Base-by-base conservation (phyloP, 768 basidiomycete species). In the Psilocybe cubensis region DNA sequence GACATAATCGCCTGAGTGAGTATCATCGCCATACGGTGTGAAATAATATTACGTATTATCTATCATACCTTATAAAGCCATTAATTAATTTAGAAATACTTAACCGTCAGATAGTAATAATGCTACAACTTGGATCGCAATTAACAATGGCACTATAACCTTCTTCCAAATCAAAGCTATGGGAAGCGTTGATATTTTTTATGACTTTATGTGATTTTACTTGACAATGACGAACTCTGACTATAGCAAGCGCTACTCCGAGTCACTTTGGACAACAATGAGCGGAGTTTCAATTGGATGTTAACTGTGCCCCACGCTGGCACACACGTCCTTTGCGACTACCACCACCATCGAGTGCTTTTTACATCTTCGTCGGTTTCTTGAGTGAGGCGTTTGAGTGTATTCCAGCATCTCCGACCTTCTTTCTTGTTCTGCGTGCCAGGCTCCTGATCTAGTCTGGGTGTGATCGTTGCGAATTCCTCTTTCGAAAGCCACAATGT, bases 361-460 rank as follows among this genome's bases (percentile, higher is more conserved):
- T 60, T 44, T 72, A 66, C 67, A 69, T 69, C 73, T 52, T 71
- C 71, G 65, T 70, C 72, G 64, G 68, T 70, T 67, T 70, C 66
- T 76, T 79, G 78, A 79, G 81, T 82, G 78, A 76, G 74, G 75
- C 75, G 59, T 64, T 72, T 77, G 74, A 74, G 76, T 79, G 76
- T 74, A 68, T 71, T 62, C 64, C 68, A 65, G 63, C 64, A 66
- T 63, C 67, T 54, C 65, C 57, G 54, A 63, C 56, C 59, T 58
- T 52, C 61, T 59, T 57, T 51, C 48, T 56, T 67, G 66, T 67
- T 51, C 40, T 63, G n/a, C 62, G 46, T 62, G 60, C 58, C 61
- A 68, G 59, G 14, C 14, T 38, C 35, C 14, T 38, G 31, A 9
- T 38, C 35, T 38, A 17, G 31, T 53, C 59, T 57, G 63, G 62